These are phyloP conservation scores for Cutaneotrichosporon spelunceum DNA, from an alignment of 1,284 basidiomycete species.

Conservation along the genomic window DNA sequence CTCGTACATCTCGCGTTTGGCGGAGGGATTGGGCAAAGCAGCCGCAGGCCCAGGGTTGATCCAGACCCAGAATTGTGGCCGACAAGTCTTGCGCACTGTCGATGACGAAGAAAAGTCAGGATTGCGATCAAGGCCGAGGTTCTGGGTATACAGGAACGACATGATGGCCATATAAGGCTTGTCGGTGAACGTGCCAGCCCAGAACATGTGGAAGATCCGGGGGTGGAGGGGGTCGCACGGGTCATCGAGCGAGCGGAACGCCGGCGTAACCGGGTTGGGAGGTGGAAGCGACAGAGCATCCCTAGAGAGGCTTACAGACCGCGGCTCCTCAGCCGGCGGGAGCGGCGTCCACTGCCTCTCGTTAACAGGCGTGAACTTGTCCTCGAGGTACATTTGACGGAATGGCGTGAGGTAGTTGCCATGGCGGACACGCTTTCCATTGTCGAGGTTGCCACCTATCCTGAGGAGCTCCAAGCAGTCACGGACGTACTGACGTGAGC, in stretches of 20 bases:
- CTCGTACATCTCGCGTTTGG: conserved; percentile 64
- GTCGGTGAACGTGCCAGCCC: conserved; percentile 78
- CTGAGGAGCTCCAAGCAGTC: conserved; percentile 72
- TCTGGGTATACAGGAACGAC: conserved; percentile 77
- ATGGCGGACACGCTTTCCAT: conserved; percentile 59
- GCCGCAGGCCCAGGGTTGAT: conserved; percentile 70
- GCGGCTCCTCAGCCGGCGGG: conserved; percentile 20
- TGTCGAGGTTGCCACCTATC: conserved; percentile 64
- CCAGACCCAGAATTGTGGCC: conserved; percentile 82
- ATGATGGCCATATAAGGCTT: conserved; percentile 75
- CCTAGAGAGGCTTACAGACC: conserved; percentile 33
- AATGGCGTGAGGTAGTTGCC: conserved; percentile 60
- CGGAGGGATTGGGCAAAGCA: conserved; percentile 67
- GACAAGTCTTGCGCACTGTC: conserved; percentile 55
- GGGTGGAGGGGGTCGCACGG: conserved; percentile 69
- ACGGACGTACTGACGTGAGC: conserved; percentile 61
- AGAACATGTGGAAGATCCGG: conserved; percentile 78
- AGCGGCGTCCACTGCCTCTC: conserved; percentile 15
- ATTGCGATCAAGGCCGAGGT: conserved; percentile 63
- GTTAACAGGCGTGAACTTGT: conserved; percentile 6
- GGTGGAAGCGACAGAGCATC: conserved; percentile 38
- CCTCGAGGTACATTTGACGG: conserved; percentile 60
- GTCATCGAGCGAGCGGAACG: conserved; percentile 44
- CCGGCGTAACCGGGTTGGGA: conserved; percentile 32
- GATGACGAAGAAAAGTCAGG: conserved; percentile 28